Conservation (phyloP, 1,284 basidiomycete species). For the Porodaedalea pini region DNA sequence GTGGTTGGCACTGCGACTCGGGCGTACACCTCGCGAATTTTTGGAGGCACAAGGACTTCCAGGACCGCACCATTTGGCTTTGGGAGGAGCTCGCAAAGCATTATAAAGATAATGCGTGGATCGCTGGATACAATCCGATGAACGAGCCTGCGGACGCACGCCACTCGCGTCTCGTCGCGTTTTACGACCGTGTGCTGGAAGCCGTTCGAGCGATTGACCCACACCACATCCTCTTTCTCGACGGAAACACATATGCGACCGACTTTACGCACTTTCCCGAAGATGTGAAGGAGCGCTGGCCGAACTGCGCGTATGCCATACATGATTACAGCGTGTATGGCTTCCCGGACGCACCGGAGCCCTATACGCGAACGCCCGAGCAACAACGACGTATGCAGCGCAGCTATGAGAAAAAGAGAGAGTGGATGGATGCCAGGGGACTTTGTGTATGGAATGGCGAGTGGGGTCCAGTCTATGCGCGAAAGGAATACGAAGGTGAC, state of each 20-base stretch:
- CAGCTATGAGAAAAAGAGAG: constrained; percentile 63
- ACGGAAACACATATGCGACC: constrained; percentile 72
- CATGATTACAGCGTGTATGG: constrained; percentile 74
- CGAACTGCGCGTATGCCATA: constrained; percentile 70
- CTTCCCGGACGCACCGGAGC: constrained; percentile 62
- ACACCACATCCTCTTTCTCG: constrained; percentile 63
- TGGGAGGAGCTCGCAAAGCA: constrained; percentile 66
- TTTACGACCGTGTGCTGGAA: constrained; percentile 62
- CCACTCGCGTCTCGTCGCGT: constrained; percentile 48
- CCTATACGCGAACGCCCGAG: constrained; percentile 48
- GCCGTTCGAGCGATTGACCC: constrained; percentile 65
- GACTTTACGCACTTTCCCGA: constrained; percentile 67
- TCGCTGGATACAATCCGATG: constrained; percentile 69
- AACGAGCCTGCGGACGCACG: constrained; percentile 72
- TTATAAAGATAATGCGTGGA: constrained; percentile 66
- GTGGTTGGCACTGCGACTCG: constrained; percentile 51
- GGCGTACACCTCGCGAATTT: constrained; percentile 57
- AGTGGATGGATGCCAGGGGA: constrained; percentile 62
- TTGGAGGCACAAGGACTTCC: constrained; percentile 76
- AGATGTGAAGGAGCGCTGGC: constrained; percentile 51
- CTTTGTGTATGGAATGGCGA: constrained; percentile 77
- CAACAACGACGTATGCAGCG: constrained; percentile 50
- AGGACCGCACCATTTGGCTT: constrained; percentile 65
- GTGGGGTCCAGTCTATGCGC: constrained; percentile 67
- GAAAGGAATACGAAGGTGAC: constrained; percentile 54